A percentile compares a stretch with the other conserved stretches of the same genome.
Conservation (phyloP, 2,329 filamentous ascomycete species). For the Fusarium nurragi region DNA sequence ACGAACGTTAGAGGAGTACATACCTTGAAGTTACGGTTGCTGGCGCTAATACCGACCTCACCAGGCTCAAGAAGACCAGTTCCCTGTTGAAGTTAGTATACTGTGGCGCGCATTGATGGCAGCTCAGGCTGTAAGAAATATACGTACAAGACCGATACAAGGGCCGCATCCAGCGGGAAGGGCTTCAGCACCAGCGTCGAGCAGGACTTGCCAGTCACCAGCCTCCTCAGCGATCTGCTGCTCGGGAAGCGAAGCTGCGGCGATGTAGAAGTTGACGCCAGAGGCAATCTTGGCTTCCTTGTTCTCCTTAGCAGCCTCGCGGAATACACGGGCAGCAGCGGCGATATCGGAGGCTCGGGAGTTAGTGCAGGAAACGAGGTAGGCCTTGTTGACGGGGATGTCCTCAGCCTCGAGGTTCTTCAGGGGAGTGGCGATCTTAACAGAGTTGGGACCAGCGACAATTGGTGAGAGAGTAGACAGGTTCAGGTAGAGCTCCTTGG, state of each 20-base stretch:
- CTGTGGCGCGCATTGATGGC: background rate
- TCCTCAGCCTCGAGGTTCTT: conserved; percentile 75
- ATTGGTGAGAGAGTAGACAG: conserved; percentile 85
- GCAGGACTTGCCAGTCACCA: conserved; percentile 85
- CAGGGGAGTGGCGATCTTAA: conserved; percentile 85
- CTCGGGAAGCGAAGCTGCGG: conserved; percentile 82
- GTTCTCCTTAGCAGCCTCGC: conserved; percentile 74
- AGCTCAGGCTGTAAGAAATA: background rate
- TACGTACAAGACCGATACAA: conserved; percentile 76
- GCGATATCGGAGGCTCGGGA: conserved; percentile 81
- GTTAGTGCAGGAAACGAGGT: conserved; percentile 92
- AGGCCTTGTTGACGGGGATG: conserved; percentile 84
- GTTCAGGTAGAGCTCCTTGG: conserved; percentile 84
- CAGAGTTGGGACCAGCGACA: conserved; percentile 87
- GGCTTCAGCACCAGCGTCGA: conserved; percentile 79
- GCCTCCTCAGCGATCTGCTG: conserved; percentile 79
- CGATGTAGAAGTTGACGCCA: conserved; percentile 87
- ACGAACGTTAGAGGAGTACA: background rate
- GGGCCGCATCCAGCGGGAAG: conserved; percentile 81
- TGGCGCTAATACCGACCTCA: conserved; percentile 84
- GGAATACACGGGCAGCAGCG: conserved; percentile 82
- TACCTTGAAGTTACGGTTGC: conserved; percentile 30
- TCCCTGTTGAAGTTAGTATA: conserved; percentile 51
- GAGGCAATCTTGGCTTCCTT: conserved; percentile 74
- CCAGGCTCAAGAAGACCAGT: conserved; percentile 81